These are phyloP conservation scores for Yarrowia bubula DNA, from an alignment of 805 yeast species.

Conservation along the genomic window DNA sequence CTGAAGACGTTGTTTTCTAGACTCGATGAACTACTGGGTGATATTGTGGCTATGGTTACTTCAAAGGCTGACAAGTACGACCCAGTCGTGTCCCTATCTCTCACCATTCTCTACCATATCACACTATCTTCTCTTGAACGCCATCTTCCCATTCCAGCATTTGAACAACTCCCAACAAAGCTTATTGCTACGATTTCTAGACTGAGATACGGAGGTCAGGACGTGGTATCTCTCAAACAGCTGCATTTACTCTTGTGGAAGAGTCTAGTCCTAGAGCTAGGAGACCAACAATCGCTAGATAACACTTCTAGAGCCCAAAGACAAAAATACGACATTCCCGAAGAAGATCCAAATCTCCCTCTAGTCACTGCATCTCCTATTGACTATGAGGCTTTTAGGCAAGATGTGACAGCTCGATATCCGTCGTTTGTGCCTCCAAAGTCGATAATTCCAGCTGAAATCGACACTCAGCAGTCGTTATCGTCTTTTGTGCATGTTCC, in stretches of 20 bases:
- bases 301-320: constrained; percentile 50
- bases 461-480: constrained; percentile 53
- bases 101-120: constrained; percentile 3
- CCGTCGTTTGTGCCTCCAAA: constrained; percentile 64
- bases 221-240: constrained; percentile 49
- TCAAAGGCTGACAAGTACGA: background rate
- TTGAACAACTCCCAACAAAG: background rate
- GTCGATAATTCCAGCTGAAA: constrained; percentile 47
- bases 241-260: constrained; percentile 47
- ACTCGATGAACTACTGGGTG: background rate
- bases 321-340: constrained; percentile 43
- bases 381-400: constrained; percentile 79
- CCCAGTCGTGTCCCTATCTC: background rate
- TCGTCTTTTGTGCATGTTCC: constrained; percentile 61
- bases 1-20: background rate
- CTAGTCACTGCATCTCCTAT: constrained; percentile 63
- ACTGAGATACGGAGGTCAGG: constrained; percentile 10
- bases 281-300: constrained; percentile 47
- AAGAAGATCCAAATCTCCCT: constrained; percentile 32
- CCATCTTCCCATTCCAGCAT: too few species aligned
- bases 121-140: background rate
- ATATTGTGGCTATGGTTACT: background rate
- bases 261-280: constrained; percentile 37
- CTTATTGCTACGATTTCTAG: background rate
- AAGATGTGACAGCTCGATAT: constrained; percentile 69